Evolutionary conservation across 2,329 filamentous ascomycete species (phyloP), one percentile per base, ranked within the genome.

Genomic region (Plectosphaerella cucumerina): DNA sequence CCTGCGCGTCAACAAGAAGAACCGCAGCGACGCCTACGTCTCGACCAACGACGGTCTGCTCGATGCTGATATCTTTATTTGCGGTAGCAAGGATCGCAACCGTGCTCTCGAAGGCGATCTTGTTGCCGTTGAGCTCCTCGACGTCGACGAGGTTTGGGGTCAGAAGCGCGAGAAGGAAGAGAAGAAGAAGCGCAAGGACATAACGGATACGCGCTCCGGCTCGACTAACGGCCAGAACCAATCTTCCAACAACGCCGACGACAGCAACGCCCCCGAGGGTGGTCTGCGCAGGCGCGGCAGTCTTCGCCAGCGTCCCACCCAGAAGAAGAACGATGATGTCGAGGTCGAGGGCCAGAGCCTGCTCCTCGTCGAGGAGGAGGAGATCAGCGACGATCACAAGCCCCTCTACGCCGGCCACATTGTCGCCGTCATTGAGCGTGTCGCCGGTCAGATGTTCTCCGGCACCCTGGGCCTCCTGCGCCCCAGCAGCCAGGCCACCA

Each of bases 171-270:
- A 99, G 70, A 99, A 99, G 70, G 94, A 99, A 73, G 94, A 99
- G 70, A 99, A 99, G 82, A 99, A 99, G 84, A 99, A 97, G 77
- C 89, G 94, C 69, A 99, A 99, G 78, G 94, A 99, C 65, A 96
- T 97, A 53, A 95, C 91, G 33, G 94, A 97, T 66, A 92, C 90
- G 53, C 86, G 93, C 58, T 84, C 83, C 48, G 86, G 86, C 58
- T 87, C 87, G 56, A 87, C 82, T 58, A 89, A 84, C 62, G 87
- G 87, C 57, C 85, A 85, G 55, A 85, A 81, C 62, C 81, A 87
- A 65, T 80, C 81, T 57, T 75, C 76, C 50, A 71, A 75, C 41
- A 83, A 80, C 60, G 81, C 80, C 53, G 85, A 87, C 49, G 82
- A 86, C 41, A 80, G 80, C 60, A 80, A 80, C 59, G 78, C 78